phyloP scores from a whole-genome alignment of 805 yeast genomes.

The Sungouiella thailandica region DNA sequence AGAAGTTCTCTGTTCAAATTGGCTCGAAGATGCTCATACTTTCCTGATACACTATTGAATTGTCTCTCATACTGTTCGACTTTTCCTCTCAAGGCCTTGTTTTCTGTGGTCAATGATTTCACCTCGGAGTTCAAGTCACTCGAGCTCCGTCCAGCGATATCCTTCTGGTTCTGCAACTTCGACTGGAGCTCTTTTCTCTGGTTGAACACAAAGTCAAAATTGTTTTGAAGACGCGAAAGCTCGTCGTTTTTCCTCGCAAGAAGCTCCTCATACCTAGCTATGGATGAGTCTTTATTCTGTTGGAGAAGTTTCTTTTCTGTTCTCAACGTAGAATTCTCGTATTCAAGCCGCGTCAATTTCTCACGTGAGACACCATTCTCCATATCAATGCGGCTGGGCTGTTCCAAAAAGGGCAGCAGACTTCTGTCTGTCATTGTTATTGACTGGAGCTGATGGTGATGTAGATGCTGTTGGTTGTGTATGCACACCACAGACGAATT shows the following conservation, averaged over 20 bases:
- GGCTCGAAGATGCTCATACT: conserved; percentile 30
- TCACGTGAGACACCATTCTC: conserved; percentile 6
- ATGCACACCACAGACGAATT: no score
- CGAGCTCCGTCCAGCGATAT: conserved; percentile 18
- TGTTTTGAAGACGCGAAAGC: conserved; percentile 26
- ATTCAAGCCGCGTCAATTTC: conserved; percentile 21
- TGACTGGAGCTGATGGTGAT: neutral
- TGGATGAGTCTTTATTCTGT: conserved; percentile 21
- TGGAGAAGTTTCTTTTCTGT: conserved; percentile 32
- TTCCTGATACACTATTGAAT: conserved; percentile 19
- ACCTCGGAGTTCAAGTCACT: conserved; percentile 17
- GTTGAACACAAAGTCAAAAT: conserved; percentile 31
- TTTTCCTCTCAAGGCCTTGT: conserved; percentile 7
- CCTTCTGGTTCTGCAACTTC: conserved; percentile 26
- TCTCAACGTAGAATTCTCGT: conserved; percentile 25
- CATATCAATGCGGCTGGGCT: conserved; percentile 6
- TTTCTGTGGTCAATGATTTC: conserved; percentile 16
- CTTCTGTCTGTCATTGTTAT: conserved; percentile 10
- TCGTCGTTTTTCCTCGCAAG: conserved; percentile 29
- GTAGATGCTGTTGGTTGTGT: conserved; percentile 1
- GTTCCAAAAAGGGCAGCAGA: conserved; percentile 17
- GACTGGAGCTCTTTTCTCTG: conserved; percentile 30
- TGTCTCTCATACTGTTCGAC: conserved; percentile 16
- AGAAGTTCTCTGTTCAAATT: conserved; percentile 31
- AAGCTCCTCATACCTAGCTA: conserved; percentile 19